These are phyloP conservation scores for Apiospora koreana DNA, from an alignment of 2,329 filamentous ascomycete species.

Conservation along the genomic window DNA sequence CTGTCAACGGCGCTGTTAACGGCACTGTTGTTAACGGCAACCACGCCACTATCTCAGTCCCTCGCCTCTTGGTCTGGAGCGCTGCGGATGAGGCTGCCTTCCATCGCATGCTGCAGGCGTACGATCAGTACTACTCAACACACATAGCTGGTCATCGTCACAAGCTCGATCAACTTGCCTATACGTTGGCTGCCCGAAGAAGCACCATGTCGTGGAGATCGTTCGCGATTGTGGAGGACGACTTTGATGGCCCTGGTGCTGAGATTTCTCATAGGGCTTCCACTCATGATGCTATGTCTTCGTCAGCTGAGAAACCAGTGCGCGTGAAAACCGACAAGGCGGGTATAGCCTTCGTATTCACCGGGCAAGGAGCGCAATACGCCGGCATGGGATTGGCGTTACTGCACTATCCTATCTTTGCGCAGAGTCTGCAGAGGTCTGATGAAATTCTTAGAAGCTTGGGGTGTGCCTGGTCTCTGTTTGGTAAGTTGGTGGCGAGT, in stretches of 20 bases:
- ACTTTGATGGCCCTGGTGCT: too few relatives aligned
- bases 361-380: slow-evolving; percentile 39
- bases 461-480: slow-evolving; percentile 22
- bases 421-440: slow-evolving; percentile 27
- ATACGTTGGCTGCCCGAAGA: not conserved
- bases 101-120: not conserved
- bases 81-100: not conserved
- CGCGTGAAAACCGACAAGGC: too few relatives aligned
- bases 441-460: slow-evolving; percentile 26
- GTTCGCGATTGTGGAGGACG: not conserved
- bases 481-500: not conserved
- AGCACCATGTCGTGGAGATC: not conserved
- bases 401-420: slow-evolving; percentile 30
- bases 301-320: too few relatives aligned
- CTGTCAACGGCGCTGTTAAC: too few relatives aligned
- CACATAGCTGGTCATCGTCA: not conserved
- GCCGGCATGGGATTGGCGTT: slow-evolving; percentile 39
- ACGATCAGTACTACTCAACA: not conserved
- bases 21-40: not conserved
- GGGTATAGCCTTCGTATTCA: slow-evolving; percentile 31
- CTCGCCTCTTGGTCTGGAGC: too few relatives aligned
- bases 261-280: too few relatives aligned
- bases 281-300: not conserved
- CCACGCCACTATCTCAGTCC: too few relatives aligned
- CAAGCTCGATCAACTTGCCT: not conserved